A percentile compares a stretch with the other conserved stretches of the same genome.
These are phyloP conservation scores for Calycina herbarum DNA, from an alignment of 2,329 filamentous ascomycete genomes.

Conservation along the genomic window DNA sequence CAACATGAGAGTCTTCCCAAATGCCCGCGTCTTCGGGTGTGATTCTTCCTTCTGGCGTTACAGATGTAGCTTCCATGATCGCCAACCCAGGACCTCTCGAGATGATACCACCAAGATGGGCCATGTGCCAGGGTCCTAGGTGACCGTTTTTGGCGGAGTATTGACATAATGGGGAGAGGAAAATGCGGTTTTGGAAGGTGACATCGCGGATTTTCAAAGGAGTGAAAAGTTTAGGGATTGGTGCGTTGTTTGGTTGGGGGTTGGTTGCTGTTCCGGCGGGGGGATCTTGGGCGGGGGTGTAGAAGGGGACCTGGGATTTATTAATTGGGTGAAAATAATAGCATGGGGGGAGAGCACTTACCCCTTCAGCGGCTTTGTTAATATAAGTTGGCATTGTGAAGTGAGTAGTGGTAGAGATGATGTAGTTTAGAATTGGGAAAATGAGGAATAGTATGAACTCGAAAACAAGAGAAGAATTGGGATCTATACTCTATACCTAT, in stretches of 20 bases:
- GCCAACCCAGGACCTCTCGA: slow-evolving; percentile 72
- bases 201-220: slow-evolving; percentile 45
- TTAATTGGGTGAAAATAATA: slow-evolving; percentile 10
- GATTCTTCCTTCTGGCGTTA: slow-evolving; percentile 77
- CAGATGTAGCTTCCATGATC: slow-evolving; percentile 76
- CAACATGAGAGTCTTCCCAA: slow-evolving; percentile 83
- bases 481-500: not conserved
- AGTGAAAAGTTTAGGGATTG: slow-evolving; percentile 51
- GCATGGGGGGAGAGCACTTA: slow-evolving; percentile 16
- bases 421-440: not conserved
- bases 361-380: slow-evolving; percentile 31
- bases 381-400: slow-evolving; percentile 22
- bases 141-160: slow-evolving; percentile 70
- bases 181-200: slow-evolving; percentile 65
- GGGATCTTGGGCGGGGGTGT: slow-evolving; percentile 48
- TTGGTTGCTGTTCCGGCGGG: slow-evolving; percentile 45
- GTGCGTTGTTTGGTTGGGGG: slow-evolving; percentile 48
- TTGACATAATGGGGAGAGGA: slow-evolving; percentile 64
- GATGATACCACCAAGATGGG: slow-evolving; percentile 78
- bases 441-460: no score
- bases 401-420: not conserved
- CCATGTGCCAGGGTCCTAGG: slow-evolving; percentile 76
- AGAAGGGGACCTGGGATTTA: slow-evolving; percentile 41
- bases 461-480: not conserved
- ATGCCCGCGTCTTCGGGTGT: slow-evolving; percentile 77